Percentiles rank a stretch among this genome's conserved stretches.
Conservation (phyloP, 192 early-diverging fungal species). For the Diversispora epigaea region DNA sequence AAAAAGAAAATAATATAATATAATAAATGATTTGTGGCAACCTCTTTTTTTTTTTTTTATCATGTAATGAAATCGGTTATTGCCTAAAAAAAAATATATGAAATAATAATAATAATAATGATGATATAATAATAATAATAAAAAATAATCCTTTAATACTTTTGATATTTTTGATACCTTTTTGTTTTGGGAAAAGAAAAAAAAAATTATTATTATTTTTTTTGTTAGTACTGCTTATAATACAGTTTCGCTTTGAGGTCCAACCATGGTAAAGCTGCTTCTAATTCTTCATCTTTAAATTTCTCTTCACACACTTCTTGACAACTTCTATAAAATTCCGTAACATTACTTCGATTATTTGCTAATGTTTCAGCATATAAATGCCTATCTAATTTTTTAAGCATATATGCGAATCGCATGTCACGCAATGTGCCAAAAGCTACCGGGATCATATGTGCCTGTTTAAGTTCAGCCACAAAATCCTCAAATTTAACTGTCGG, state of each 20-base stretch:
- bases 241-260: slow-evolving; percentile 32
- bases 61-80: too few species aligned
- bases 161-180: too few species aligned
- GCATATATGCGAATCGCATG: slow-evolving; percentile 32
- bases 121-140: too few species aligned
- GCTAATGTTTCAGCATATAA: slow-evolving; percentile 8
- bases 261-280: slow-evolving; percentile 33
- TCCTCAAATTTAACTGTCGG: slow-evolving; percentile 32
- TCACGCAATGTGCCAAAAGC: slow-evolving; percentile 33
- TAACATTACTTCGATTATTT: slow-evolving; percentile 29
- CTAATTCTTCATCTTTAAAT: slow-evolving; percentile 27
- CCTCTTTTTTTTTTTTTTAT: too few species aligned
- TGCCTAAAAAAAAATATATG: too few species aligned
- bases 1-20: too few species aligned
- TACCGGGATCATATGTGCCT: slow-evolving; percentile 23
- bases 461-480: slow-evolving; percentile 33
- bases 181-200: too few species aligned
- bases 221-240: slow-evolving; percentile 23
- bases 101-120: too few species aligned
- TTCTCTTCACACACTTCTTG: slow-evolving; percentile 34
- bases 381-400: slow-evolving; percentile 20
- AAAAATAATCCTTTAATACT: too few species aligned
- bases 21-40: too few species aligned
- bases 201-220: too few species aligned
- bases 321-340: slow-evolving; percentile 32